Percentiles rank a stretch among this genome's conserved stretches.
phyloP scores from a whole-genome alignment of 768 basidiomycete genomes.

The Phylloporus scabripes region DNA sequence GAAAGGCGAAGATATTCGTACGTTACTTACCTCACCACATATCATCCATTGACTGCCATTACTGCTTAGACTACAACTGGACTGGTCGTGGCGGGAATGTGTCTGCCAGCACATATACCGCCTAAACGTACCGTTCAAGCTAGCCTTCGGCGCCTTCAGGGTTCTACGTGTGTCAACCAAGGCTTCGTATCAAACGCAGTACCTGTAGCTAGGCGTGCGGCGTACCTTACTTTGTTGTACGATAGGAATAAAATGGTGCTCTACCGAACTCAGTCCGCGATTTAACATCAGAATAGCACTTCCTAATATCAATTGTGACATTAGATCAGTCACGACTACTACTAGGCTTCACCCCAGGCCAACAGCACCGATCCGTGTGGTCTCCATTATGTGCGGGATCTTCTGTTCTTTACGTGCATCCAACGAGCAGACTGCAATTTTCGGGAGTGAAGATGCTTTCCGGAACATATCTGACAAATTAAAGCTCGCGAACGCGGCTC shows the following conservation, averaged over 20 bases:
- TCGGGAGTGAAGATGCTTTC: conserved; percentile 14
- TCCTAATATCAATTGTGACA: too few relatives aligned
- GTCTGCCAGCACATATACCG: conserved; percentile 81
- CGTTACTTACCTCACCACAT: conserved; percentile 30
- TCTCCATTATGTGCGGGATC: conserved; percentile 63
- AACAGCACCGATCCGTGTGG: not conserved
- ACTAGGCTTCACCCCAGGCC: too few relatives aligned
- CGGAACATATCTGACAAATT: conserved; percentile 31
- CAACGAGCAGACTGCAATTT: conserved; percentile 4
- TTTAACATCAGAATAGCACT: too few relatives aligned
- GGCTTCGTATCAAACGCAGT: not conserved
- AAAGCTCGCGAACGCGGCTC: conserved; percentile 45
- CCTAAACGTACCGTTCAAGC: conserved; percentile 32
- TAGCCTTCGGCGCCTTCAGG: conserved; percentile 13
- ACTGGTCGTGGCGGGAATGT: conserved; percentile 96
- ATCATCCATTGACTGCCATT: conserved; percentile 1
- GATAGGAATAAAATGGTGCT: conserved; percentile 11
- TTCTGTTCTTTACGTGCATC: conserved; percentile 40
- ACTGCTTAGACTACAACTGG: conserved; percentile 85
- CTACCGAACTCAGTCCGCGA: not conserved
- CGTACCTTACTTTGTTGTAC: conserved; percentile 12
- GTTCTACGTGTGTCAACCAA: conserved; percentile 3
- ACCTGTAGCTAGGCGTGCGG: conserved; percentile 12
- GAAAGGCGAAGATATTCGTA: conserved; percentile 82
- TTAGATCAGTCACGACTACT: not conserved